phyloP scores from a whole-genome alignment of 495 filamentous ascomycete genomes.

The Tuber melanosporum region DNA sequence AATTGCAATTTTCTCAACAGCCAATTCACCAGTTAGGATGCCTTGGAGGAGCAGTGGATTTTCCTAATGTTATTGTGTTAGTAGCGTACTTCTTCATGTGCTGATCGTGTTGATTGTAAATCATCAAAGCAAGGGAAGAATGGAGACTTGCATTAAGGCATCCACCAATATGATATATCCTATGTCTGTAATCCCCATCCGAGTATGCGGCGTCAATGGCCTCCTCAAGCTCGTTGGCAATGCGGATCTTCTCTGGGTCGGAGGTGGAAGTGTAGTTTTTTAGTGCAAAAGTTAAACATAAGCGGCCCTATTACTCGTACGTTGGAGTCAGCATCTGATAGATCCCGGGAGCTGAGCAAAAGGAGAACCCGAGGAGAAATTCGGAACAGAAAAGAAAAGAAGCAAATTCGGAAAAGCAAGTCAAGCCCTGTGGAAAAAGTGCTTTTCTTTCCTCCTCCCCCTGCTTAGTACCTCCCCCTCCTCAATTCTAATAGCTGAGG shows the following conservation, averaged over 20 bases:
- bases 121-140: not conserved
- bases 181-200: conserved; percentile 28
- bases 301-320: conserved; percentile 12
- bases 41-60: conserved; percentile 20
- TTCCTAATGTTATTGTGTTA: conserved; percentile 16
- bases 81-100: not conserved
- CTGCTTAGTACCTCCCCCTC: too few species aligned
- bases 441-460: not conserved
- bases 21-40: conserved; percentile 18
- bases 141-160: conserved; percentile 18
- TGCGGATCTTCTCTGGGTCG: conserved; percentile 19
- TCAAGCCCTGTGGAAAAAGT: not conserved
- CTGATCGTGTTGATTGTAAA: not conserved
- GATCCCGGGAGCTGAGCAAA: not conserved
- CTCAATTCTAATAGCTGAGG: not conserved
- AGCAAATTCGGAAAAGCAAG: not conserved
- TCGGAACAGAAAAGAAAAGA: not conserved
- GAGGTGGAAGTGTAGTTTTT: conserved; percentile 23
- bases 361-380: not conserved
- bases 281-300: conserved; percentile 31
- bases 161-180: conserved; percentile 25
- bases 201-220: conserved; percentile 29
- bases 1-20: conserved; percentile 18
- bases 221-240: conserved; percentile 31
- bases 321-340: conserved; percentile 2